Conservation (phyloP, 1,139 yeast species). For the Petasospora fabianii region DNA sequence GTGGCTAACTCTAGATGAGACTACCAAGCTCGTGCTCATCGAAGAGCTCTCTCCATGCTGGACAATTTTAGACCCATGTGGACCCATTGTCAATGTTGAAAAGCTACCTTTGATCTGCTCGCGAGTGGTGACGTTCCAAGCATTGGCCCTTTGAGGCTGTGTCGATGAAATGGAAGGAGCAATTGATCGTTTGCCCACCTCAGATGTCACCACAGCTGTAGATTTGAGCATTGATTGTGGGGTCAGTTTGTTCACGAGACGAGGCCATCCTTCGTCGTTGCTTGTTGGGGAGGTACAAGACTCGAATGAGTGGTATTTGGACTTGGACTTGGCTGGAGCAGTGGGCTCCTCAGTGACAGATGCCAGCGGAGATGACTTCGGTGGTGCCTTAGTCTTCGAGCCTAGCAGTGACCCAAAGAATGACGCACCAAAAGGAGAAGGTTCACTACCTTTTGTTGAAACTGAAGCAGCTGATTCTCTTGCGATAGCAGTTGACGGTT, state of each 20-base stretch:
- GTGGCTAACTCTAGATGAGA: conserved; percentile 38
- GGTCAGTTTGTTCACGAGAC: conserved; percentile 11
- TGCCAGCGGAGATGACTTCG: not conserved
- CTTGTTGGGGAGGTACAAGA: not conserved
- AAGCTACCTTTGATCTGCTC: conserved; percentile 34
- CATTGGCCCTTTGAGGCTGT: not conserved
- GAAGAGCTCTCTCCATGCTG: conserved; percentile 26
- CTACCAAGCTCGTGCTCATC: conserved; percentile 39
- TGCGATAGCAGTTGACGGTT: too few species aligned
- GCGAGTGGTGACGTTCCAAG: conserved; percentile 5
- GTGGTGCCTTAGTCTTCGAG: conserved; percentile 3
- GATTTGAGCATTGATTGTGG: conserved; percentile 13
- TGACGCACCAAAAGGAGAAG: not conserved
- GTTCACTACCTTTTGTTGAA: not conserved
- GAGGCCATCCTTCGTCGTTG: conserved; percentile 18
- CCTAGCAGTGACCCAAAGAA: conserved; percentile 6
- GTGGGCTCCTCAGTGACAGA: conserved; percentile 1
- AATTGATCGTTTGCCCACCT: conserved; percentile 22
- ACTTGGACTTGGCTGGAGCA: not conserved
- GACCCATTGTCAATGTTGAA: conserved; percentile 46
- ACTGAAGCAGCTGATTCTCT: not conserved
- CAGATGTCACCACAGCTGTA: conserved; percentile 24
- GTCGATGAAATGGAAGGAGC: not conserved
- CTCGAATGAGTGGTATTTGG: conserved; percentile 2
- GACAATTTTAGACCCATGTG: conserved; percentile 38